Evolutionary conservation across 2,329 filamentous ascomycete species (phyloP).

Genomic region (Aspergillus tubingensis): DNA sequence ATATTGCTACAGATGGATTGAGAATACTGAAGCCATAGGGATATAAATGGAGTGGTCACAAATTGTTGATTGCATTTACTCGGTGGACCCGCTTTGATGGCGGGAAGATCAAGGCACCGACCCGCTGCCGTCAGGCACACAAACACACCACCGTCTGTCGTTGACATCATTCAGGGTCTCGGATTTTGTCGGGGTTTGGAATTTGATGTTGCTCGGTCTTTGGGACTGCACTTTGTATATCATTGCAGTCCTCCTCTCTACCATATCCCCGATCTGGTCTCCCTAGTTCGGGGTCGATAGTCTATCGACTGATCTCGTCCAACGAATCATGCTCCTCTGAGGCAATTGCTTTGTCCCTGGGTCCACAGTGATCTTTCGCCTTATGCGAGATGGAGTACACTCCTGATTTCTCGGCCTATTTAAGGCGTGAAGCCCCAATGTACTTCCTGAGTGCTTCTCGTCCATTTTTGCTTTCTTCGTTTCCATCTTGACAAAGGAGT

Average conservation of each 20-base stretch:
- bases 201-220: not conserved
- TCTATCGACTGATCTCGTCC: not conserved
- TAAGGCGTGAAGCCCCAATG: not conserved
- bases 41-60: not conserved
- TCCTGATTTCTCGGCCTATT: not conserved
- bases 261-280: not conserved
- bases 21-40: not conserved
- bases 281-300: not conserved
- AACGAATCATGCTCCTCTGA: not conserved
- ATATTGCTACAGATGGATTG: no score
- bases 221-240: not conserved
- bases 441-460: not conserved
- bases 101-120: slow-evolving; percentile 6
- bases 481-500: not conserved
- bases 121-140: not conserved
- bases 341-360: not conserved
- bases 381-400: not conserved
- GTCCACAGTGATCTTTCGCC: not conserved
- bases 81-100: slow-evolving; percentile 6
- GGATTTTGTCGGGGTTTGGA: not conserved
- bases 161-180: slow-evolving; percentile 1
- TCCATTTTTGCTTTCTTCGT: not conserved
- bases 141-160: not conserved
- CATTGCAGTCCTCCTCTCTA: not conserved
- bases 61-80: not conserved